Evolutionary conservation across 1,139 yeast genomes (phyloP).

Genomic region (Pichia sp.): DNA sequence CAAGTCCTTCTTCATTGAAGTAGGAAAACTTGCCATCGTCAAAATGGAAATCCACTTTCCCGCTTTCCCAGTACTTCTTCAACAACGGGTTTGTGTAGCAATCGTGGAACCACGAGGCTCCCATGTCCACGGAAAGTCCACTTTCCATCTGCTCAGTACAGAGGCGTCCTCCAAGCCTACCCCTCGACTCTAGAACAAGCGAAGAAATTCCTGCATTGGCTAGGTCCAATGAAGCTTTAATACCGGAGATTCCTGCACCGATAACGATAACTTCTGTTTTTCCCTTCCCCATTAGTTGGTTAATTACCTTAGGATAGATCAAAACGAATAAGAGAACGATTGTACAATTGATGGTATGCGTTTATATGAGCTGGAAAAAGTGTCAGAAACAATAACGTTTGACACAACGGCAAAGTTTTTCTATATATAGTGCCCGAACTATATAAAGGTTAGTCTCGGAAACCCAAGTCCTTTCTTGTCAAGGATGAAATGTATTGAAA

Average conservation of each 20-base stretch:
- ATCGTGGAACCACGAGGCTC: conserved; percentile 91
- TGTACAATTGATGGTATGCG: too few relatives aligned
- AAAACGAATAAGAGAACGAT: too few relatives aligned
- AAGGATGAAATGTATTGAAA: background rate
- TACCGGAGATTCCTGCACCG: conserved; percentile 39
- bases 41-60: conserved; percentile 36
- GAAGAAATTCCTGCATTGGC: conserved; percentile 36
- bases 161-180: conserved; percentile 55
- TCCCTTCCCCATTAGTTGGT: background rate
- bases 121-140: conserved; percentile 51
- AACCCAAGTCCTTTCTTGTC: background rate
- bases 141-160: conserved; percentile 32
- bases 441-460: background rate
- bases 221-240: conserved; percentile 44
- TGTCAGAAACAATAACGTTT: too few relatives aligned
- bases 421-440: background rate
- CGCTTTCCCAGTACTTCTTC: conserved; percentile 43
- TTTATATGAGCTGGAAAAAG: background rate
- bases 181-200: conserved; percentile 47
- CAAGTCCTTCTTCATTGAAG: conserved; percentile 22
- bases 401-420: background rate
- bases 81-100: conserved; percentile 61
- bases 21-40: conserved; percentile 42
- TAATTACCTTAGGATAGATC: background rate
- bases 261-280: conserved; percentile 28